phyloP scores from a whole-genome alignment of 2,329 filamentous ascomycete species.

The Ascochyta fabae region DNA sequence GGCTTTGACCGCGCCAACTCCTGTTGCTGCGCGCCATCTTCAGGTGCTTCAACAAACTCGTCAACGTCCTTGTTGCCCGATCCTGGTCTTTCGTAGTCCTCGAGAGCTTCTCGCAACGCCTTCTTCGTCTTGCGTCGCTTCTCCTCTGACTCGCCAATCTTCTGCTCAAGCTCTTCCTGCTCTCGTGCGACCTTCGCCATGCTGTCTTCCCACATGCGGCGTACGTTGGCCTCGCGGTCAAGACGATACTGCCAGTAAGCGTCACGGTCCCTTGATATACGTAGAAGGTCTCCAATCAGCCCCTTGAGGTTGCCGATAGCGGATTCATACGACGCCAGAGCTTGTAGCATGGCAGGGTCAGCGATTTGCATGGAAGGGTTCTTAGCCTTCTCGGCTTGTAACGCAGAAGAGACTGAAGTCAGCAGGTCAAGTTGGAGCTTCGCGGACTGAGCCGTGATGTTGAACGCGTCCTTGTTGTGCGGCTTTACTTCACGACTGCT shows the following conservation, averaged over 20 bases:
- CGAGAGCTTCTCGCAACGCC: slow-evolving; percentile 84
- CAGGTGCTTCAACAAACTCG: slow-evolving; percentile 43
- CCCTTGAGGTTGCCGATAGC: slow-evolving; percentile 87
- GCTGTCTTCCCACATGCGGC: slow-evolving; percentile 98
- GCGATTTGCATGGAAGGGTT: slow-evolving; percentile 76
- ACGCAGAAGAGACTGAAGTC: slow-evolving; percentile 80
- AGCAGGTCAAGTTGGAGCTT: slow-evolving; percentile 92
- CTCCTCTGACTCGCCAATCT: slow-evolving; percentile 85
- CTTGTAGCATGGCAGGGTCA: slow-evolving; percentile 77
- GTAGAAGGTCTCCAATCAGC: slow-evolving; percentile 83
- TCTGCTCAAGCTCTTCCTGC: slow-evolving; percentile 87
- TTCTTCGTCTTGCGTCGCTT: slow-evolving; percentile 90
- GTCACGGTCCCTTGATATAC: slow-evolving; percentile 92
- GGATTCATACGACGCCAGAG: slow-evolving; percentile 83
- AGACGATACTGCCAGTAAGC: slow-evolving; percentile 96
- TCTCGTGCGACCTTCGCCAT: slow-evolving; percentile 94
- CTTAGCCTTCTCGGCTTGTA: slow-evolving; percentile 72
- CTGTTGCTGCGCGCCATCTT: slow-evolving; percentile 44
- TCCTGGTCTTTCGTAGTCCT: slow-evolving; percentile 53
- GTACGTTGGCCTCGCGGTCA: slow-evolving; percentile 87
- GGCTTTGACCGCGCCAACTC: slow-evolving; percentile 25
- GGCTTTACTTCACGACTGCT: slow-evolving; percentile 77
- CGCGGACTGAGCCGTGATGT: slow-evolving; percentile 95
- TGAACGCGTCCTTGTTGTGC: slow-evolving; percentile 89
- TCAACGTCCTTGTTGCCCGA: slow-evolving; percentile 29